phyloP scores from a whole-genome alignment of 306 rosid species.

The Mimosa pudica region DNA sequence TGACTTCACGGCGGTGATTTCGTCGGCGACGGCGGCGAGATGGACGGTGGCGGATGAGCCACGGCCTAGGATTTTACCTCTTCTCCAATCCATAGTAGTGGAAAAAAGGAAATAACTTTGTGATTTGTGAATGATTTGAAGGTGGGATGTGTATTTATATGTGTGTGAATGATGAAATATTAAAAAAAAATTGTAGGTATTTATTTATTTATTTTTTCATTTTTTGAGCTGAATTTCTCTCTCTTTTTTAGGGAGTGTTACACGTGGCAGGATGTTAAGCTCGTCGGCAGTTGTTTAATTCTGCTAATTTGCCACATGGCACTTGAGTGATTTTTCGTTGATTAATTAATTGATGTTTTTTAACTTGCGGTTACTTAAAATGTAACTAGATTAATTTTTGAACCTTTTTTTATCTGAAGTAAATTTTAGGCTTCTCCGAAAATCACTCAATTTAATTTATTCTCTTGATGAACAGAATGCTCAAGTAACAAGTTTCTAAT shows the following conservation, averaged over 20 bases:
- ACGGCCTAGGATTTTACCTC: constrained; percentile 69
- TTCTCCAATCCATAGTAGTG: constrained; percentile 69
- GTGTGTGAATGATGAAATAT: too few species aligned
- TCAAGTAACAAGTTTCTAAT: too few species aligned
- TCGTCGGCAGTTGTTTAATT: constrained; percentile 24
- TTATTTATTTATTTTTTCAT: background rate
- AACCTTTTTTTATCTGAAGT: too few species aligned
- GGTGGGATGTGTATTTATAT: background rate
- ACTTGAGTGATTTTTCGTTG: background rate
- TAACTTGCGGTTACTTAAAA: too few species aligned
- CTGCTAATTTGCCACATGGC: constrained; percentile 40
- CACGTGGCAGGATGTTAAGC: constrained; percentile 51
- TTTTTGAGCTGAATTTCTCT: constrained; percentile 11
- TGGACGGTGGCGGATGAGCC: constrained; percentile 86
- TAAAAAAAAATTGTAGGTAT: too few species aligned
- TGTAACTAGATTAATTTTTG: too few species aligned
- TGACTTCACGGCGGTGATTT: constrained; percentile 72
- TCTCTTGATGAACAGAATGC: too few species aligned
- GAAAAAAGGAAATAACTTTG: background rate
- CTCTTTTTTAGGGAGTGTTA: constrained; percentile 37
- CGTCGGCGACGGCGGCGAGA: constrained; percentile 46
- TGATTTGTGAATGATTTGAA: background rate
- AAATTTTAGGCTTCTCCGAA: too few species aligned
- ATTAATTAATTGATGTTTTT: background rate
- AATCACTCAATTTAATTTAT: too few species aligned